Percentiles rank a stretch among this genome's conserved stretches.
phyloP scores from a whole-genome alignment of 805 yeast species.

The Grigorovia humatica region DNA sequence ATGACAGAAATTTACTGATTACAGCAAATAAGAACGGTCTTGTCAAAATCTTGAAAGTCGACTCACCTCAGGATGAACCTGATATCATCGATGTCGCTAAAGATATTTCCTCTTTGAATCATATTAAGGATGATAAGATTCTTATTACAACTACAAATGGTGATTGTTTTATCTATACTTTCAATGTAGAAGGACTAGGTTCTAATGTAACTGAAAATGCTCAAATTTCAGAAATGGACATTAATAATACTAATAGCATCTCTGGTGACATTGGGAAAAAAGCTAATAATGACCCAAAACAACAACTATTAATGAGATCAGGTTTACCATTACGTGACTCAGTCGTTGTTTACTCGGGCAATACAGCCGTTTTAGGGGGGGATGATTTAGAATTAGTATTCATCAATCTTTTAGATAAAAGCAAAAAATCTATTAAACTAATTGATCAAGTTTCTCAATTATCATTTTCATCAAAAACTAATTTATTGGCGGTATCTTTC shows the following conservation, averaged over 20 bases:
- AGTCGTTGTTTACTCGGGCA: conserved; percentile 50
- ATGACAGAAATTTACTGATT: conserved; percentile 29
- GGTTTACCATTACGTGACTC: conserved; percentile 35
- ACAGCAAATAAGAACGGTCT: conserved; percentile 48
- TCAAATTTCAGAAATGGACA: too few relatives aligned
- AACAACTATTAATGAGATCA: conserved; percentile 33
- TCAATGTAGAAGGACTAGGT: neutral
- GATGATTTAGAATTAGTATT: conserved; percentile 50
- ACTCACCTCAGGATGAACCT: conserved; percentile 49
- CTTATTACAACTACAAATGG: conserved; percentile 21
- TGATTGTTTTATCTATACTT: conserved; percentile 14
- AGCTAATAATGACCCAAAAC: conserved; percentile 11
- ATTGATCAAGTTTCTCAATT: conserved; percentile 47
- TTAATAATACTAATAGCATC: too few relatives aligned
- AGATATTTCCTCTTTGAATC: conserved; percentile 32
- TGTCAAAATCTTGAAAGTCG: conserved; percentile 39
- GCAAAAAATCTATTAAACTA: conserved; percentile 22
- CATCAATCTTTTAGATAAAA: conserved; percentile 31
- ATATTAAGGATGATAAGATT: conserved; percentile 11
- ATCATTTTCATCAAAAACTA: conserved; percentile 47
- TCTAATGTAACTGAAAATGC: neutral
- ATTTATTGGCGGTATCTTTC: conserved; percentile 46
- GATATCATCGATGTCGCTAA: conserved; percentile 43
- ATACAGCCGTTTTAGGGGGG: conserved; percentile 51
- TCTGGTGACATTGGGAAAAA: neutral